These are phyloP conservation scores for Candida adriatica DNA, from an alignment of 805 yeast species.

Conservation along the genomic window DNA sequence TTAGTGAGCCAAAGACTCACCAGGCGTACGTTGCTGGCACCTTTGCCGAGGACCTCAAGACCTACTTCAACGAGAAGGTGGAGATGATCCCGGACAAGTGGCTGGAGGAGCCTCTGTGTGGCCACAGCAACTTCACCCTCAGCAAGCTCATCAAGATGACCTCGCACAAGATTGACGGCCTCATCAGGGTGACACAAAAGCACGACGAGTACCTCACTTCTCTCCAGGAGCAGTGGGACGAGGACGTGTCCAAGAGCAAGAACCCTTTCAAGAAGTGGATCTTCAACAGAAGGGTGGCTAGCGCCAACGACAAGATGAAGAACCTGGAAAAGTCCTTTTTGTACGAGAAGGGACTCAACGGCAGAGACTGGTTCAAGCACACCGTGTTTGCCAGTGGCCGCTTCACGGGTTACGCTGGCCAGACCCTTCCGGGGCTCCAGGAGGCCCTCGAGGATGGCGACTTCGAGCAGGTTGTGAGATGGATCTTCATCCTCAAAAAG, in stretches of 20 bases:
- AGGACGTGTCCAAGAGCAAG: slow-evolving; percentile 20
- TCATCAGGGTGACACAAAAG: slow-evolving; percentile 18
- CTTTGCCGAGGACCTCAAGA: slow-evolving; percentile 34
- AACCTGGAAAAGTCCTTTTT: slow-evolving; percentile 40
- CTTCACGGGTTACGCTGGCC: slow-evolving; percentile 51
- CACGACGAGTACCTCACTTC: slow-evolving; percentile 22
- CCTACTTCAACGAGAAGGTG: slow-evolving; percentile 32
- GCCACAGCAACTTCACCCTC: slow-evolving; percentile 15
- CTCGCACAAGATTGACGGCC: slow-evolving; percentile 19
- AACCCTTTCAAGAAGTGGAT: slow-evolving; percentile 27
- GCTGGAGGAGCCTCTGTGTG: slow-evolving; percentile 20
- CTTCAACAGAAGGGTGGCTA: slow-evolving; percentile 21
- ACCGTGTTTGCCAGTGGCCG: slow-evolving; percentile 47
- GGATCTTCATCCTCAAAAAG: slow-evolving; percentile 21
- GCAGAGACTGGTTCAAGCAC: slow-evolving; percentile 49
- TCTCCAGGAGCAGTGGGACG: slow-evolving; percentile 25
- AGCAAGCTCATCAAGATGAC: slow-evolving; percentile 26
- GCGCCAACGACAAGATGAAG: slow-evolving; percentile 31
- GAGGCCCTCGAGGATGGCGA: slow-evolving; percentile 47
- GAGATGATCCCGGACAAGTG: slow-evolving; percentile 33
- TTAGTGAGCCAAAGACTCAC: slow-evolving; percentile 43
- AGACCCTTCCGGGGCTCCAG: slow-evolving; percentile 42
- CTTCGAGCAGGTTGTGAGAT: slow-evolving; percentile 24
- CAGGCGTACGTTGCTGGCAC: slow-evolving; percentile 28
- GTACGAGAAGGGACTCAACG: slow-evolving; percentile 37